Base-by-base conservation (phyloP, 164 flowering plant species). In the Sextonia rubra region DNA sequence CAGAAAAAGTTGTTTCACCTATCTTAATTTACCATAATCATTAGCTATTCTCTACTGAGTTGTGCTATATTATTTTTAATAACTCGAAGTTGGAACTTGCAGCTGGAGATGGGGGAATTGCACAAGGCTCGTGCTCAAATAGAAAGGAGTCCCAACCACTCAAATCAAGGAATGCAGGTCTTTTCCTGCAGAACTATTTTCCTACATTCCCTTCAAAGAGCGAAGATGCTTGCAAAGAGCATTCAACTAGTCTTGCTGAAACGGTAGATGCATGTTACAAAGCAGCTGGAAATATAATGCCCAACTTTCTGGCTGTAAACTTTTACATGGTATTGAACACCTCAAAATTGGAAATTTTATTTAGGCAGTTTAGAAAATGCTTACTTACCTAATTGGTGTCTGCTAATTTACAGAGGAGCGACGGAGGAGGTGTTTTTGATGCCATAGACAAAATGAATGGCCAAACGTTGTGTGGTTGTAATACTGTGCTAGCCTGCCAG, bases 81-180 rank as follows among this genome's bases (percentile, higher is more conserved):
- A 25, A 15, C 29, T 17, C 12, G 20, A 18, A 64, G 3, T 65
- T 30, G 64, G 48, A 30, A 72, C 5, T 44, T 47, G 63, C 94
- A 96, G 99, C 97, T 83, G 99, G 99, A 71, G 99, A 96, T 84
- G 87, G 87, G 69, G 99, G 99, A 20, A 82, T 93, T 22, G 80
- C 69, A 69, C 84, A 76, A 79, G 98, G 97, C 14, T 87, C 91
- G 12, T 96, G 99, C 74, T 84, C 87, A 29, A 88, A 92, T 71
- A 87, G 99, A 77, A 91, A 85, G 83, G 94, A 96, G 81, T 96
- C 99, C 73, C 80, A 85, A 73, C 83, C 87, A 17, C 84, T 92
- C 37, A 83, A 80, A 72, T 93, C 97, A 23, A 87, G 47, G 81
- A 85, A 83, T 74, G 80, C 90, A 3, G 90, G 98, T 63, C 88